phyloP scores from a whole-genome alignment of 192 early-diverging fungal genomes.

The Paraglomus brasilianum region DNA sequence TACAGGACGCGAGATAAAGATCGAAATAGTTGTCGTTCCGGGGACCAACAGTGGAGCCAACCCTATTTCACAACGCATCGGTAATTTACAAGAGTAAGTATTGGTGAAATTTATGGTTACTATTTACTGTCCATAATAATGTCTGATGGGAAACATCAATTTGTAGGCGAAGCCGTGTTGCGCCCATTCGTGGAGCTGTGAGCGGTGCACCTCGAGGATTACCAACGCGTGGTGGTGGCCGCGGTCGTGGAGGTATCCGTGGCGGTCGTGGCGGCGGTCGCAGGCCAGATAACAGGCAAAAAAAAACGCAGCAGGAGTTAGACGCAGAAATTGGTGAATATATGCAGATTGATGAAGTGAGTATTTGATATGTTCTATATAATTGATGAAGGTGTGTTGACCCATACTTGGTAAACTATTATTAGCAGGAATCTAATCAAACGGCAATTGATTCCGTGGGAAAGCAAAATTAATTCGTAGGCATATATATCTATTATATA shows the following conservation, averaged over 20 bases:
- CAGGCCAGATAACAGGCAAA: constrained; percentile 35
- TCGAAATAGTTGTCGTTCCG: constrained; percentile 49
- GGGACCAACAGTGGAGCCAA: constrained; percentile 35
- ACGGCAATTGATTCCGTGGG: too few species aligned
- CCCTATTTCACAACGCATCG: constrained; percentile 35
- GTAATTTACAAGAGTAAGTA: constrained; percentile 35
- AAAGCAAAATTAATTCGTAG: too few species aligned
- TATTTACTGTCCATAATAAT: neutral
- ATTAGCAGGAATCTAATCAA: too few species aligned
- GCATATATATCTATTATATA: too few species aligned
- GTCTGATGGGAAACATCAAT: neutral
- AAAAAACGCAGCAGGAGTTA: constrained; percentile 47
- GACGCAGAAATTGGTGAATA: constrained; percentile 53
- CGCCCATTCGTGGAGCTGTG: neutral
- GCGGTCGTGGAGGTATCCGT: constrained; percentile 38
- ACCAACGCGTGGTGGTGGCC: constrained; percentile 33
- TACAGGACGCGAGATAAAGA: constrained; percentile 45
- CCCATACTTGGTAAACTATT: too few species aligned
- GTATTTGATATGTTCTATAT: too few species aligned
- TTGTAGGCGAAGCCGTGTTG: constrained; percentile 26
- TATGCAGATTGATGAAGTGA: constrained; percentile 46
- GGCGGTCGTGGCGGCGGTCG: constrained; percentile 35
- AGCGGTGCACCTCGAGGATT: neutral
- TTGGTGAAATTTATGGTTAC: neutral
- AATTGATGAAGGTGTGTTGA: too few species aligned